phyloP scores from a whole-genome alignment of 2,329 filamentous ascomycete species.

The Colletotrichum zoysiae region DNA sequence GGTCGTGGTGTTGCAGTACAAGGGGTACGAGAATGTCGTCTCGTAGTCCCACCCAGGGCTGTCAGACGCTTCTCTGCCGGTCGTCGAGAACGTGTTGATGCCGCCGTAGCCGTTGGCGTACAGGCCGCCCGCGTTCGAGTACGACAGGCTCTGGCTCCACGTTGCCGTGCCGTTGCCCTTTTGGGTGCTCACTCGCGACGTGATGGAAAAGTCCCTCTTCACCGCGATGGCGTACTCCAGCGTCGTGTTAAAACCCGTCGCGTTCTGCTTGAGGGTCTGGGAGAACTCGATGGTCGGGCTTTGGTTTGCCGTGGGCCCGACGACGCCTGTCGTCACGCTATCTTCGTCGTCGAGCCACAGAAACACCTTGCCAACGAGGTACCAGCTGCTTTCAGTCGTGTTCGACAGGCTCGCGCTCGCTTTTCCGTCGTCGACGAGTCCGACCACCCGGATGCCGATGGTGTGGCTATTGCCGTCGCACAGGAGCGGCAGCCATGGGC shows the following conservation, averaged over 20 bases:
- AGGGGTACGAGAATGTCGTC: conserved; percentile 68
- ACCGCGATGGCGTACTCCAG: conserved; percentile 71
- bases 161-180: conserved; percentile 54
- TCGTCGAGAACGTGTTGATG: conserved; percentile 49
- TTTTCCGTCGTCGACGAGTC: conserved; percentile 69
- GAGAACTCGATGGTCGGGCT: conserved; percentile 63
- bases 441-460: conserved; percentile 77
- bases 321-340: conserved; percentile 64
- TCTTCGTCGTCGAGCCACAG: conserved; percentile 72
- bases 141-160: conserved; percentile 71
- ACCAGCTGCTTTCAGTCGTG: conserved; percentile 75
- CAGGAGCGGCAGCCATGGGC: conserved; percentile 78
- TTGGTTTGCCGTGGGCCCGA: conserved; percentile 47
- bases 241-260: conserved; percentile 69
- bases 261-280: conserved; percentile 59
- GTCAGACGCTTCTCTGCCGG: conserved; percentile 47
- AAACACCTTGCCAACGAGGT: conserved; percentile 84
- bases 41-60: conserved; percentile 46
- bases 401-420: conserved; percentile 61
- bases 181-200: conserved; percentile 64
- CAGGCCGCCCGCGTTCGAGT: conserved; percentile 63
- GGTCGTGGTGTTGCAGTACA: conserved; percentile 67
- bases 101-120: conserved; percentile 43
- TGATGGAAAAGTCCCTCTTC: conserved; percentile 65
- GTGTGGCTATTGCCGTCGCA: conserved; percentile 74